These are phyloP conservation scores for Penicillium goetzii DNA, from an alignment of 495 filamentous ascomycete genomes.

Conservation along the genomic window DNA sequence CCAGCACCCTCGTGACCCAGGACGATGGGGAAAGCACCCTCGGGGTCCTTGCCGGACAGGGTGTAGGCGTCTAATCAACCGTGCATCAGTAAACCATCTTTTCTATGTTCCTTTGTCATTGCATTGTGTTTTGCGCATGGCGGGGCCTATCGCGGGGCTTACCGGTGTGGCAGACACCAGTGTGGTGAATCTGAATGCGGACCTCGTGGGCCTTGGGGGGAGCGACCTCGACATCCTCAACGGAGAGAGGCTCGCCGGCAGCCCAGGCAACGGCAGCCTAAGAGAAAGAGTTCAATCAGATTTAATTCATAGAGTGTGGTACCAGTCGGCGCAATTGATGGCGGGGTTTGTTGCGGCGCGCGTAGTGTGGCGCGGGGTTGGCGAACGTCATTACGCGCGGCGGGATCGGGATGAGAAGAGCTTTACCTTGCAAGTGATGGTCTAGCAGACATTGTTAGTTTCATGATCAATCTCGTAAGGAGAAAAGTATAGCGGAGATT, in stretches of 20 bases:
- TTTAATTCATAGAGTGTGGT: background rate
- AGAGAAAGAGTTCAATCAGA: background rate
- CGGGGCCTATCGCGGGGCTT: conserved; percentile 31
- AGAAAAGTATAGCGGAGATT: background rate
- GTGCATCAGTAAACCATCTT: background rate
- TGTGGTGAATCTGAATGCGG: conserved; percentile 94
- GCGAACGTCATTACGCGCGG: conserved; percentile 23
- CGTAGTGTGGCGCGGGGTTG: conserved; percentile 6
- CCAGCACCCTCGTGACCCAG: conserved; percentile 97
- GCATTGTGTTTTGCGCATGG: conserved; percentile 1
- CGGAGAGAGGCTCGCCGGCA: conserved; percentile 81
- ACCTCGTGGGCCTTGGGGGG: conserved; percentile 95
- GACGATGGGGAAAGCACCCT: conserved; percentile 96
- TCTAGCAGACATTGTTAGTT: conserved; percentile 47
- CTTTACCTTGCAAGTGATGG: conserved; percentile 74
- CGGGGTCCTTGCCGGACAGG: conserved; percentile 95
- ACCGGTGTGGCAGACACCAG: conserved; percentile 98
- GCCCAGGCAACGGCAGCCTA: conserved; percentile 97
- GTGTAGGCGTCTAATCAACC: conserved; percentile 84
- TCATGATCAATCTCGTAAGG: background rate
- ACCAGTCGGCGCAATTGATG: background rate
- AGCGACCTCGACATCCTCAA: conserved; percentile 90
- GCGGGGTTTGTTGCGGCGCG: conserved; percentile 3
- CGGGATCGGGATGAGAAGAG: conserved; percentile 17
- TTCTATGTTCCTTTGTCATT: background rate